These are phyloP conservation scores for Chamaecyparis obtusa DNA, from an alignment of 75 land plant genomes.

Conservation along the genomic window DNA sequence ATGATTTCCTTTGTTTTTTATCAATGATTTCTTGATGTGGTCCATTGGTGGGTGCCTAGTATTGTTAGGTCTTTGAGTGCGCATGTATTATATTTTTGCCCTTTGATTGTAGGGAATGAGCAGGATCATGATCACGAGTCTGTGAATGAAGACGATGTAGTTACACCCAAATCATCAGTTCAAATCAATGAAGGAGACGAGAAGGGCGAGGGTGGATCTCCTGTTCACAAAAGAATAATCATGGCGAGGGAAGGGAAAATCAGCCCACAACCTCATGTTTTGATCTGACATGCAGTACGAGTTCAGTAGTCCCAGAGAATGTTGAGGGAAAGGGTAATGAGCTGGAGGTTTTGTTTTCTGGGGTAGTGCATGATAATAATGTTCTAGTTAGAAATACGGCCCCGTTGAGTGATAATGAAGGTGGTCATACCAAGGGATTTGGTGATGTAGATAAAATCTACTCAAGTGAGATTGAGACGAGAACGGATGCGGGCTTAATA, in stretches of 20 bases:
- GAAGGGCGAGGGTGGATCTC: not conserved
- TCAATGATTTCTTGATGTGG: not conserved
- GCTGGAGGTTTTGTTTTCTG: not conserved
- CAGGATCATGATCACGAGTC: not conserved
- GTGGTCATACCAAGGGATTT: not conserved
- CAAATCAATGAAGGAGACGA: not conserved
- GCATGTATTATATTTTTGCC: not conserved
- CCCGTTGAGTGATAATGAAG: not conserved
- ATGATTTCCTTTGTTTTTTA: not conserved
- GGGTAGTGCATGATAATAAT: not conserved
- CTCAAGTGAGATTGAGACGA: not conserved
- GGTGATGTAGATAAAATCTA: not conserved
- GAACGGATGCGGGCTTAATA: not conserved
- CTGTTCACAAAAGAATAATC: not conserved
- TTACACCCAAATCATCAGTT: not conserved
- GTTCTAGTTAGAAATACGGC: too few species aligned
- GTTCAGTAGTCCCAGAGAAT: not conserved
- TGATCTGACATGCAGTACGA: not conserved
- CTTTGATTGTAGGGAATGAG: conserved; percentile 2
- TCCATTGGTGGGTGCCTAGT: not conserved
- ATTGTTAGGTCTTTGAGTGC: not conserved
- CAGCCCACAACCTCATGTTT: not conserved
- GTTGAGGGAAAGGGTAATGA: not conserved
- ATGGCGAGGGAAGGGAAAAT: not conserved
- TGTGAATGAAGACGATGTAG: not conserved